Conservation (phyloP, 148 eudicot genomes). For the Camellia lanceoleosa region DNA sequence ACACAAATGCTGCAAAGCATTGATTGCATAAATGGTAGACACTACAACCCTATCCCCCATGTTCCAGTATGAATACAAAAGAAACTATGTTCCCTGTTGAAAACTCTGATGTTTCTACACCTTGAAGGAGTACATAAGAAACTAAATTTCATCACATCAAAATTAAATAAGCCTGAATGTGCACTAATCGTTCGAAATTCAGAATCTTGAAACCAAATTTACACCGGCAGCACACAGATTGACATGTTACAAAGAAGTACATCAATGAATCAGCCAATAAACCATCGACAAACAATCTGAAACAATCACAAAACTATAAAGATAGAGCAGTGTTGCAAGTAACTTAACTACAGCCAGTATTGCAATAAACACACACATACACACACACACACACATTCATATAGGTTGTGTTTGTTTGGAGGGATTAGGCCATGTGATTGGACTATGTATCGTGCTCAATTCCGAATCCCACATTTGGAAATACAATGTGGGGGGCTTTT, state of each 20-base stretch:
- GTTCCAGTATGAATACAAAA: too few species aligned
- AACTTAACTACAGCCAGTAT: background rate
- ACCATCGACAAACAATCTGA: background rate
- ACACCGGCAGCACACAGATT: background rate
- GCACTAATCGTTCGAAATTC: background rate
- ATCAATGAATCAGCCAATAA: background rate
- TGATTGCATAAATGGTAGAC: too few species aligned
- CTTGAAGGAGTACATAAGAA: background rate
- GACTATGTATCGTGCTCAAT: too few species aligned
- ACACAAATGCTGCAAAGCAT: too few species aligned
- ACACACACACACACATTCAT: too few species aligned
- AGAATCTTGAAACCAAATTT: background rate
- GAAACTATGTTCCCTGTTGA: too few species aligned
- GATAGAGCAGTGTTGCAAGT: background rate
- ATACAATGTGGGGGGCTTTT: too few species aligned
- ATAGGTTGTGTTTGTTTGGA: too few species aligned
- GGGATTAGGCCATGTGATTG: too few species aligned
- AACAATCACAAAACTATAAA: background rate
- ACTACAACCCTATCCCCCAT: background rate
- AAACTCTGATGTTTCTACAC: too few species aligned
- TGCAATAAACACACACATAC: background rate
- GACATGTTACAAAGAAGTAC: conserved; percentile 7
- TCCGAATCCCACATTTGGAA: too few species aligned
- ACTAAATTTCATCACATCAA: background rate
- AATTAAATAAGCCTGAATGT: background rate